Percentiles rank a stretch among this genome's conserved stretches.
Evolutionary conservation across 169 alveolate genomes (phyloP).

Genomic region (Eimeria maxima): DNA sequence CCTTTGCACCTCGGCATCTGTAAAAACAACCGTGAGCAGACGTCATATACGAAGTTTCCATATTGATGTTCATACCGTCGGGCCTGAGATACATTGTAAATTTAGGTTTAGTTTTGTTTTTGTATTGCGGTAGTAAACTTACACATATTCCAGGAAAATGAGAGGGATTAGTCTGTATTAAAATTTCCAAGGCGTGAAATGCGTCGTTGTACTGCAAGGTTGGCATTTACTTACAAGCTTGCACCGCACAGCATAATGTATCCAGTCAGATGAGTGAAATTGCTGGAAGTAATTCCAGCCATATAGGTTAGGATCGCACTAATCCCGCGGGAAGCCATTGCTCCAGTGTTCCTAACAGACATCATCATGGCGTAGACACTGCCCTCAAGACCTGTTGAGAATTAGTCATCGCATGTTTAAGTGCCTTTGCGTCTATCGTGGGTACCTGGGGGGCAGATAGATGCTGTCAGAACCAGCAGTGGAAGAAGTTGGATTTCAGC

Average conservation of each 20-base stretch:
- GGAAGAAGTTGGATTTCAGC: slow-evolving; percentile 96
- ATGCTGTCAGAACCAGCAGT: slow-evolving; percentile 95
- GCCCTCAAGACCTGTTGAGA: slow-evolving; percentile 96
- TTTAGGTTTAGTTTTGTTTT: not conserved
- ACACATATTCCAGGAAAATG: slow-evolving; percentile 86
- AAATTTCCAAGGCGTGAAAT: not conserved
- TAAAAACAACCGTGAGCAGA: not conserved
- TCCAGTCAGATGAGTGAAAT: slow-evolving; percentile 94
- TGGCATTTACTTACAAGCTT: slow-evolving; percentile 66
- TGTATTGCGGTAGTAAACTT: slow-evolving; percentile 52
- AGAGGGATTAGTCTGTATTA: slow-evolving; percentile 88
- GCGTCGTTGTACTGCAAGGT: not conserved
- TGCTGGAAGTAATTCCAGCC: slow-evolving; percentile 94
- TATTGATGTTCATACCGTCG: slow-evolving; percentile 63
- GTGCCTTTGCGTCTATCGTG: not conserved
- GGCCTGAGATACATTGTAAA: slow-evolving; percentile 62
- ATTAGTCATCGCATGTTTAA: not conserved
- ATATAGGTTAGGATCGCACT: slow-evolving; percentile 95
- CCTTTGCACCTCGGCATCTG: slow-evolving; percentile 80
- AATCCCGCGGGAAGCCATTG: slow-evolving; percentile 92
- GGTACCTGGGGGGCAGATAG: slow-evolving; percentile 95
- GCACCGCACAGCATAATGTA: slow-evolving; percentile 93
- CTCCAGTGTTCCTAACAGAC: slow-evolving; percentile 96
- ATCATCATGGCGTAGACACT: slow-evolving; percentile 97
- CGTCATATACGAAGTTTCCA: not conserved